Evolutionary conservation across 164 flowering plant genomes (phyloP).

Genomic region (Nymphaea colorata): DNA sequence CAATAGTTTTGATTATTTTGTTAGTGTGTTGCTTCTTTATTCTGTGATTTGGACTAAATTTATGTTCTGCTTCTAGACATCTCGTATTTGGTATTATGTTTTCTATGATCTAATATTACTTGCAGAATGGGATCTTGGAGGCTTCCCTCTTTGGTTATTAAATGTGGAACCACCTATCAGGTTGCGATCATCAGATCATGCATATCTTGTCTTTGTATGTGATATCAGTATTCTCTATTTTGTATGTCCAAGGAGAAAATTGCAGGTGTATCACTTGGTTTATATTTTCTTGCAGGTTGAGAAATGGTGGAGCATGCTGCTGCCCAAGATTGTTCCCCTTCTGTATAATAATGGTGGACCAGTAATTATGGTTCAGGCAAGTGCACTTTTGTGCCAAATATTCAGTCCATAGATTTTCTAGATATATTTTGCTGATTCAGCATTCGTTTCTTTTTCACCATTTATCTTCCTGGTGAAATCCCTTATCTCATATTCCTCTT

Average conservation of each 20-base stretch:
- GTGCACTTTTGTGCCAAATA: conserved; percentile 3
- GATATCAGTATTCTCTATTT: background rate
- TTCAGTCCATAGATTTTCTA: too few relatives aligned
- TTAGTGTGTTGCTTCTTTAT: too few relatives aligned
- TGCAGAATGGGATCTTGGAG: conserved; percentile 98
- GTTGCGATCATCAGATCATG: conserved; percentile 83
- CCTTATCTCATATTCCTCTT: too few relatives aligned
- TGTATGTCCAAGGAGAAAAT: too few relatives aligned
- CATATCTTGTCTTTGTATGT: conserved; percentile 58
- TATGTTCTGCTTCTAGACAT: too few relatives aligned
- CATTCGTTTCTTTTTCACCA: too few relatives aligned
- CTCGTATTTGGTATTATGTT: too few relatives aligned
- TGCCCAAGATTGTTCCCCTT: conserved; percentile 64
- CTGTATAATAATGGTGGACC: conserved; percentile 91
- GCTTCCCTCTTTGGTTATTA: conserved; percentile 94
- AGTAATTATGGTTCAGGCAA: conserved; percentile 90
- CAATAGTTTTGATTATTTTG: too few relatives aligned
- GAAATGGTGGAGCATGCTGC: conserved; percentile 76
- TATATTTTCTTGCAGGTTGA: conserved; percentile 42
- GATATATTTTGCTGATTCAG: too few relatives aligned
- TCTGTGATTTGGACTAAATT: too few relatives aligned
- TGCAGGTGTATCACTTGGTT: too few relatives aligned
- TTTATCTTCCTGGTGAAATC: too few relatives aligned
- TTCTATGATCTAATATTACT: conserved; percentile 4
- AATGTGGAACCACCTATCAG: conserved; percentile 51